Base-by-base conservation (phyloP, 768 basidiomycete genomes). In the Xerocomus brunneocitrinus region DNA sequence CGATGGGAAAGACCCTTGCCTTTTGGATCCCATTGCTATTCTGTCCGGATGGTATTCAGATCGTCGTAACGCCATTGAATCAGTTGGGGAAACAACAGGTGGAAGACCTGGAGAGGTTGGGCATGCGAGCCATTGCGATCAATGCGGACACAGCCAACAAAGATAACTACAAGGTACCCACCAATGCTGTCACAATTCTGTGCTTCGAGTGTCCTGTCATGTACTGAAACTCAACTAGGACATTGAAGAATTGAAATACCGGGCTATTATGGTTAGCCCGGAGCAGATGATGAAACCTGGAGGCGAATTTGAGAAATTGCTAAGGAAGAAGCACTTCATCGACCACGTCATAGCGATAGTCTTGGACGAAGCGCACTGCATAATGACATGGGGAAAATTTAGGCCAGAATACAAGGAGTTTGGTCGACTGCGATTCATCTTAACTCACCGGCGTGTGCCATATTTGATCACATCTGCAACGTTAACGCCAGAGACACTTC, bases 381-480 rank as follows among this genome's bases (percentile, higher is more conserved):
- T 67, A 5, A 58, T 38, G 1, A 42, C 59, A 12, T 66, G 66
- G 63, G 65, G 66, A 0, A 50, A 47, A 2, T 77, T 78, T 54
- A 59, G 72, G 0, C 61, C 60, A 4, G 68, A 72, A n/a, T 78
- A 75, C 51, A 42, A 35, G n/a, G 48, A 63, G 10, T 27, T 71
- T 2, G 60, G 60, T 6, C 53, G 49, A 2, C 40, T 73, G 3
- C 65, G 61, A 1, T 67, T 61, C 53, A 50, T 72, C 5, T 57
- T 77, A 7, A 60, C 71, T 3, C 54, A 55, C 5, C 7, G n/a
- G n/a, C n/a, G n/a, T 1, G 60, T 71, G 10, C 69, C 64, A 5
- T 67, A 73, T 35, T 61, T 67, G 24, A 55, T 71, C 8, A 58
- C 65, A 3, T 74, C 72, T 0, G 73, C 73, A 0, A 76, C 73